A percentile compares a stretch with the other conserved stretches of the same genome.
Evolutionary conservation across 164 flowering plant genomes (phyloP).

Genomic region (Aristolochia fimbriata): DNA sequence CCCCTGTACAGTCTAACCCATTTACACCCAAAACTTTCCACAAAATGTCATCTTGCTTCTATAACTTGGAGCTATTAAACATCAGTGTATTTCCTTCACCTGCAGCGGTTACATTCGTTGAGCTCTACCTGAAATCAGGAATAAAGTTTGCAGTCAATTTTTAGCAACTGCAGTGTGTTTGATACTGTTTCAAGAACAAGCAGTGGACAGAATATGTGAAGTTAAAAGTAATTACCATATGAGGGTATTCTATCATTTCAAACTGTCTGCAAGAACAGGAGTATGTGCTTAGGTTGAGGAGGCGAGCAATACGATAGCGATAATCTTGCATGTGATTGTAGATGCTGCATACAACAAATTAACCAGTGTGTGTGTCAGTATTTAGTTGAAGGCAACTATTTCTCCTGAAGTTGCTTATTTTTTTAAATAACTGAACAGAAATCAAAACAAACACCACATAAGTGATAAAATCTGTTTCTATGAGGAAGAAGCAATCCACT

Average conservation of each 20-base stretch:
- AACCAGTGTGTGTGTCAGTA: background rate
- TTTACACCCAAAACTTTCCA: no score
- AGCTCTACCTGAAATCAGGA: background rate
- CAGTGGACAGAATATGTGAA: background rate
- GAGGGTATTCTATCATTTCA: background rate
- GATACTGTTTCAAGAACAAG: background rate
- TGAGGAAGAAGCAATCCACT: background rate
- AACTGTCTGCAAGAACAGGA: conserved; percentile 6
- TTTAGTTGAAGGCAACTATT: background rate
- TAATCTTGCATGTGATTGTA: conserved; percentile 12
- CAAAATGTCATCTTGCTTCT: no score
- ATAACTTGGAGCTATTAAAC: background rate
- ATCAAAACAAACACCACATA: background rate
- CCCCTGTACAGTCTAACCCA: no score
- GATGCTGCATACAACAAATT: conserved; percentile 7
- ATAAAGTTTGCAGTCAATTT: background rate
- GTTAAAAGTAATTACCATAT: conserved; percentile 1
- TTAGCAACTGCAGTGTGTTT: background rate
- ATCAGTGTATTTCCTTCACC: background rate
- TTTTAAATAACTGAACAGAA: background rate
- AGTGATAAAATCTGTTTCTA: background rate
- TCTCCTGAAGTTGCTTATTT: no score
- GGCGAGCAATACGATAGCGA: conserved; percentile 6
- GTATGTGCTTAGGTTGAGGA: conserved; percentile 2
- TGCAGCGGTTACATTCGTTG: conserved; percentile 8